Evolutionary conservation across 768 basidiomycete species (phyloP).

Genomic region (Hericium rajendrae): DNA sequence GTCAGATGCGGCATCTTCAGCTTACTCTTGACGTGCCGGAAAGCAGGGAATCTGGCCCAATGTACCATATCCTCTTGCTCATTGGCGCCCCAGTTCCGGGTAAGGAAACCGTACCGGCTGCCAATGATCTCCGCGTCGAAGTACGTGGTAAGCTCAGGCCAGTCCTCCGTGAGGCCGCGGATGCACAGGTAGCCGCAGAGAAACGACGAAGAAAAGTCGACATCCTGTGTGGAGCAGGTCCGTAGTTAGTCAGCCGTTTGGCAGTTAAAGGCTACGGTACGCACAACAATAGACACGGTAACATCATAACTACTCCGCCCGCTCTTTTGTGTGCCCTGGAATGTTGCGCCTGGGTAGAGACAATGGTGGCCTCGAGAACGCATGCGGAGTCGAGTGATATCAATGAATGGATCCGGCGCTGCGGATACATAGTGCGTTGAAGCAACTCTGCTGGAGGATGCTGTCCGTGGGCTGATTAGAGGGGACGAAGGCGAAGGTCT

Average conservation of each 20-base stretch:
- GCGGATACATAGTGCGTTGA: slow-evolving; percentile 9
- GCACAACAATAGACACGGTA: slow-evolving; percentile 81
- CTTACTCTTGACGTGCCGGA: slow-evolving; percentile 72
- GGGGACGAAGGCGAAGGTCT: slow-evolving; percentile 12
- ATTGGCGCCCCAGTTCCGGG: slow-evolving; percentile 82
- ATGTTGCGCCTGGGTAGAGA: slow-evolving; percentile 81
- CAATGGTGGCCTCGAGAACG: slow-evolving; percentile 66
- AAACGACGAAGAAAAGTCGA: slow-evolving; percentile 78
- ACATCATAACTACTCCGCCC: slow-evolving; percentile 94
- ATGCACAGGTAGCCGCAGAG: slow-evolving; percentile 91
- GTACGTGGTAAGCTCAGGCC: slow-evolving; percentile 93
- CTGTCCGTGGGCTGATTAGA: slow-evolving; percentile 16
- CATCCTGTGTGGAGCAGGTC: slow-evolving; percentile 45
- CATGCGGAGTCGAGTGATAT: slow-evolving; percentile 71
- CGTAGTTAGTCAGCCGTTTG: not conserved
- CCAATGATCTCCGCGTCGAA: slow-evolving; percentile 97
- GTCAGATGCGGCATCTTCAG: slow-evolving; percentile 71
- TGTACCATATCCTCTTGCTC: slow-evolving; percentile 90
- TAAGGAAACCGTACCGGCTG: slow-evolving; percentile 82
- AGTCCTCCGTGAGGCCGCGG: slow-evolving; percentile 85
- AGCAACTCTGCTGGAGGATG: slow-evolving; percentile 14
- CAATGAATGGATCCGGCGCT: slow-evolving; percentile 46
- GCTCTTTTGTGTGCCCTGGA: slow-evolving; percentile 88
- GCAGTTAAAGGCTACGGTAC: slow-evolving; percentile 25
- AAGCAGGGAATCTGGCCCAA: slow-evolving; percentile 90